phyloP scores from a whole-genome alignment of 495 filamentous ascomycete species.

The Xylaria sp. region DNA sequence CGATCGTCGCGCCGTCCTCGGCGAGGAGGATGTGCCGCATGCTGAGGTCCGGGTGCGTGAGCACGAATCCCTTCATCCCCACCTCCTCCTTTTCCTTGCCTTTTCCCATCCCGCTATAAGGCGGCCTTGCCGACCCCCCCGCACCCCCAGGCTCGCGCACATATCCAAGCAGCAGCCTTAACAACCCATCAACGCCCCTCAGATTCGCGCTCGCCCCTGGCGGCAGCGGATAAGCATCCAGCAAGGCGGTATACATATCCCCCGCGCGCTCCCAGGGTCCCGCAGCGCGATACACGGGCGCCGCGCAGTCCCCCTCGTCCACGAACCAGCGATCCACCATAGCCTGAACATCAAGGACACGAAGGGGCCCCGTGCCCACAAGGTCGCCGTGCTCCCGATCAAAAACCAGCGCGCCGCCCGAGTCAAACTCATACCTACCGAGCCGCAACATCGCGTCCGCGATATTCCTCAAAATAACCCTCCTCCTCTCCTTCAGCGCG shows the following conservation, averaged over 20 bases:
- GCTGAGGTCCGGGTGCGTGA: conserved; percentile 33
- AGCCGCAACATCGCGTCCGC: conserved; percentile 34
- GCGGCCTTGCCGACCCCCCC: neutral
- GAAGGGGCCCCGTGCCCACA: conserved; percentile 23
- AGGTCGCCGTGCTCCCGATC: conserved; percentile 22
- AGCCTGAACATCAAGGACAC: conserved; percentile 32
- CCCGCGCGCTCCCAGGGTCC: conserved; percentile 23
- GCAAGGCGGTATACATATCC: conserved; percentile 31
- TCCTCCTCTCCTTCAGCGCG: conserved; percentile 21
- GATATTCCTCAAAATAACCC: conserved; percentile 22
- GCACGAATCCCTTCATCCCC: too few relatives aligned
- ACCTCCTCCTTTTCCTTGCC: neutral
- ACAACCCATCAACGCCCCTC: conserved; percentile 30
- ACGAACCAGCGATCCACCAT: conserved; percentile 34
- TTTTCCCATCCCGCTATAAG: neutral
- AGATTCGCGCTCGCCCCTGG: conserved; percentile 22
- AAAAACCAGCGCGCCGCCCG: conserved; percentile 33
- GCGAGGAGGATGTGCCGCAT: conserved; percentile 35
- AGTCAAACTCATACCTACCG: conserved; percentile 31
- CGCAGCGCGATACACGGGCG: conserved; percentile 21
- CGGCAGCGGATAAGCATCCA: conserved; percentile 29
- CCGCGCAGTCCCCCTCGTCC: conserved; percentile 31
- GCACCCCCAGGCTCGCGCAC: neutral
- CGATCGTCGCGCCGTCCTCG: conserved; percentile 31
- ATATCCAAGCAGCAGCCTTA: conserved; percentile 28